phyloP scores from a whole-genome alignment of 768 basidiomycete species.

The Trametes maxima region DNA sequence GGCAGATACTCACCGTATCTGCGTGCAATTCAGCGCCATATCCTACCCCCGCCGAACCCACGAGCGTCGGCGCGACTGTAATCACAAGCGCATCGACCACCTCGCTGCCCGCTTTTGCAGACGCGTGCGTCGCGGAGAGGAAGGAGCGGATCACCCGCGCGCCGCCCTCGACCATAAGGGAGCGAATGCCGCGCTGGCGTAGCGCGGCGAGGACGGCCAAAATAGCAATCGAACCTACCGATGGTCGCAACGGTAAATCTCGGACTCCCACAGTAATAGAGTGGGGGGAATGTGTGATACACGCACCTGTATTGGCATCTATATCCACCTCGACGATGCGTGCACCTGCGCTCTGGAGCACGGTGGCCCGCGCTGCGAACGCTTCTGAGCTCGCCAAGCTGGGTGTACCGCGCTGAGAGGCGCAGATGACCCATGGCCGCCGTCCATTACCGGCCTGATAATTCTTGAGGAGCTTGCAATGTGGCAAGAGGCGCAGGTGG shows the following conservation, averaged over 20 bases:
- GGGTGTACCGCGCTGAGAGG: constrained; percentile 27
- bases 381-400: constrained; percentile 29
- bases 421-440: constrained; percentile 75
- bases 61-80: constrained; percentile 84
- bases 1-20: constrained; percentile 25
- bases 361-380: constrained; percentile 38
- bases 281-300: no score
- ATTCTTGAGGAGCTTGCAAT: constrained; percentile 74
- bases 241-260: not conserved
- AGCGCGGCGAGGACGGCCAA: constrained; percentile 54
- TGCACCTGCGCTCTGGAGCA: constrained; percentile 69
- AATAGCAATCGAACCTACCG: constrained; percentile 46
- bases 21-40: constrained; percentile 43
- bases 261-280: not conserved
- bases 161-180: constrained; percentile 97
- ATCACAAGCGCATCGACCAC: constrained; percentile 74
- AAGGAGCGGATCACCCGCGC: constrained; percentile 80
- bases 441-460: constrained; percentile 57
- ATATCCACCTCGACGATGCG: constrained; percentile 54
- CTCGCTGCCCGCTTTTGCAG: constrained; percentile 11
- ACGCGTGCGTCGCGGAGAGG: constrained; percentile 38
- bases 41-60: constrained; percentile 72
- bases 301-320: constrained; percentile 14
- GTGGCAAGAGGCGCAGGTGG: constrained; percentile 60
- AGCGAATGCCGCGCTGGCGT: constrained; percentile 56